Evolutionary conservation across 1,139 yeast species (phyloP).

Genomic region (Nakaseomyces glabratus): DNA sequence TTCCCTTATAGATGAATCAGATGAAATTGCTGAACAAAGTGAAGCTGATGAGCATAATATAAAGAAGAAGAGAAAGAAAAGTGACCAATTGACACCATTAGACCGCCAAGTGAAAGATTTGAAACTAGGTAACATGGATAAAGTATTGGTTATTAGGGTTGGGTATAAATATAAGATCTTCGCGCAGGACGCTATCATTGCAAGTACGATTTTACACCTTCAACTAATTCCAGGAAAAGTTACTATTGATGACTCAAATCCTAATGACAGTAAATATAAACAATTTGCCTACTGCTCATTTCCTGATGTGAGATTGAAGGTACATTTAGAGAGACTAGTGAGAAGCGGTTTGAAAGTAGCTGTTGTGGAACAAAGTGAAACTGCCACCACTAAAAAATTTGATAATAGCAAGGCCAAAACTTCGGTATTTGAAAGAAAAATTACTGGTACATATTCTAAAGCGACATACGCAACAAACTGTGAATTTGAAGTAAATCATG

Average conservation of each 20-base stretch:
- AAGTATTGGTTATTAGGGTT: slow-evolving; percentile 69
- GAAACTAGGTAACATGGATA: slow-evolving; percentile 52
- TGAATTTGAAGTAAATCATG: slow-evolving; percentile 38
- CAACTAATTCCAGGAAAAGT: slow-evolving; percentile 63
- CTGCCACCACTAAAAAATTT: slow-evolving; percentile 59
- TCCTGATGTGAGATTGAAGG: slow-evolving; percentile 65
- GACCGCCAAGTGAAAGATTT: slow-evolving; percentile 68
- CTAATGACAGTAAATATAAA: slow-evolving; percentile 39
- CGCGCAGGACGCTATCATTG: slow-evolving; percentile 73
- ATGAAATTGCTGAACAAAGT: slow-evolving; percentile 2
- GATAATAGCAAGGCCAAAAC: slow-evolving; percentile 28
- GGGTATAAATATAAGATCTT: slow-evolving; percentile 86
- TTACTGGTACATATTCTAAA: slow-evolving; percentile 67
- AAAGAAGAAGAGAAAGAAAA: slow-evolving; percentile 9
- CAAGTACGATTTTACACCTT: slow-evolving; percentile 56
- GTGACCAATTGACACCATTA: slow-evolving; percentile 52
- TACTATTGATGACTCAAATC: slow-evolving; percentile 39
- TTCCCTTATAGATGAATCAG: slow-evolving; percentile 3
- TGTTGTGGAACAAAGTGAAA: slow-evolving; percentile 76
- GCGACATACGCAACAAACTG: slow-evolving; percentile 57
- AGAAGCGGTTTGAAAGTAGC: slow-evolving; percentile 69
- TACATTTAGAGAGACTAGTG: slow-evolving; percentile 61
- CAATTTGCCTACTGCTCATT: slow-evolving; percentile 78
- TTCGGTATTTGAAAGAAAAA: slow-evolving; percentile 54
- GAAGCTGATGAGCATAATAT: slow-evolving; percentile 8